Evolutionary conservation across 1,284 basidiomycete genomes (phyloP), one percentile per base, ranked within the genome.

Genomic region (Hemileia vastatrix): DNA sequence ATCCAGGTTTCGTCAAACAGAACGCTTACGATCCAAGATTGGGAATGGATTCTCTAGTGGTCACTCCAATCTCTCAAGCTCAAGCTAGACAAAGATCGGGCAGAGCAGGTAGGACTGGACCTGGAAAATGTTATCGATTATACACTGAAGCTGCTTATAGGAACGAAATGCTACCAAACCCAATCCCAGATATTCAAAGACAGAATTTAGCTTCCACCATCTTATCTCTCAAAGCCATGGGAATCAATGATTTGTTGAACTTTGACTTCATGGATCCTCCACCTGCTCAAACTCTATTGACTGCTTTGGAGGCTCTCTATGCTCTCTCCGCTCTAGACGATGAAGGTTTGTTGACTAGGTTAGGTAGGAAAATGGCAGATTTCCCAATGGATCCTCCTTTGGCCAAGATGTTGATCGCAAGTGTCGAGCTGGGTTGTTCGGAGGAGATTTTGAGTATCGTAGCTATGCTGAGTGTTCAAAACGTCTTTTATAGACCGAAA

Each of bases 231-330:
- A 98, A 98, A 76, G 93, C 94, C 2, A 96, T 98, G 93, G 94
- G 95, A 33, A 85, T 98, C 79, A 98, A 98, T 72, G 93, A 98
- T 75, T 79, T 98, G 21, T 84, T 98, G 67, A 90, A 90, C 76
- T 98, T 98, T 76, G 94, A 96, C 77, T 98, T 97, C 75, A 97
- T 98, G 94, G 94, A 98, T 76, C 92, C 94, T 0, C 95, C 95
- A 24, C 93, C 94, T 0, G 88, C 91, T 0, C 90, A 88, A 71
- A 97, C 93, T 4, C 89, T 98, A 84, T 80, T 95, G 54, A 91
- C 90, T 1, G 95, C 95, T 0, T 79, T 98, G 43, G 94, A 97
- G 76, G 85, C 87, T 64, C 78, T 98, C 2, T 97, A 95, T 76
- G 94, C 92, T 1, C 81, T 98, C 4, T 94, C 91, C 0, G 94